Conservation (phyloP, 768 basidiomycete genomes). For the Phylloporus rhodoxanthus region DNA sequence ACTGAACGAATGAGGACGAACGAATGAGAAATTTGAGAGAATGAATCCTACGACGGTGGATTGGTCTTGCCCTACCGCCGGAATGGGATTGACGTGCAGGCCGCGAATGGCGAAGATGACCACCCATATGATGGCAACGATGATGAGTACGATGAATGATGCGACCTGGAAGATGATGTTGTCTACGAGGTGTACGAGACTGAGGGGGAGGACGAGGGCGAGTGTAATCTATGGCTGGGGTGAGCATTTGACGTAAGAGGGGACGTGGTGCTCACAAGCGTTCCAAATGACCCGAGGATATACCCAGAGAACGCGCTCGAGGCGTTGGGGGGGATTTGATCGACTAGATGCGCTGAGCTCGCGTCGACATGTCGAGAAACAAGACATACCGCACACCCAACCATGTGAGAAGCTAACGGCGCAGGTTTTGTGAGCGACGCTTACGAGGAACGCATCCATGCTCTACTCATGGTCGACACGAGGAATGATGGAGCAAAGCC, state of each 20-base stretch:
- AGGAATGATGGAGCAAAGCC: neutral
- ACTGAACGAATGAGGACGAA: conserved; percentile 1
- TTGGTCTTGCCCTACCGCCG: conserved; percentile 15
- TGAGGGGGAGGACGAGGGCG: conserved; percentile 17
- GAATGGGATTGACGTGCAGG: conserved; percentile 6
- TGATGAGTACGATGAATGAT: conserved; percentile 19
- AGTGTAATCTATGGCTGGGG: conserved; percentile 12
- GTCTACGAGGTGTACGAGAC: conserved; percentile 21
- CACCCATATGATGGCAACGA: conserved; percentile 18
- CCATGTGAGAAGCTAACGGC: conserved; percentile 21
- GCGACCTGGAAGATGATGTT: conserved; percentile 22
- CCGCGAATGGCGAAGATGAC: conserved; percentile 11
- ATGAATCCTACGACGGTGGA: conserved; percentile 21
- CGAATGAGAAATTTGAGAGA: conserved; percentile 23
- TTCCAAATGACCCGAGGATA: conserved; percentile 22
- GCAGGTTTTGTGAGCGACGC: conserved; percentile 22
- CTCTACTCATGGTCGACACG: conserved; percentile 5
- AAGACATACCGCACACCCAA: conserved; percentile 18
- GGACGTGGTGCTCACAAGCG: conserved; percentile 7
- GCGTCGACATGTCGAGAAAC: neutral
- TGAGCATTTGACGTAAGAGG: conserved; percentile 1
- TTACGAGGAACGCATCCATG: conserved; percentile 22
- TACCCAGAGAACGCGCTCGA: conserved; percentile 17
- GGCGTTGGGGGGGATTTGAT: conserved; percentile 3
- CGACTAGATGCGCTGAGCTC: conserved; percentile 8